Conservation (phyloP, 2,329 filamentous ascomycete genomes). For the Neofusicoccum kwambonambiense region DNA sequence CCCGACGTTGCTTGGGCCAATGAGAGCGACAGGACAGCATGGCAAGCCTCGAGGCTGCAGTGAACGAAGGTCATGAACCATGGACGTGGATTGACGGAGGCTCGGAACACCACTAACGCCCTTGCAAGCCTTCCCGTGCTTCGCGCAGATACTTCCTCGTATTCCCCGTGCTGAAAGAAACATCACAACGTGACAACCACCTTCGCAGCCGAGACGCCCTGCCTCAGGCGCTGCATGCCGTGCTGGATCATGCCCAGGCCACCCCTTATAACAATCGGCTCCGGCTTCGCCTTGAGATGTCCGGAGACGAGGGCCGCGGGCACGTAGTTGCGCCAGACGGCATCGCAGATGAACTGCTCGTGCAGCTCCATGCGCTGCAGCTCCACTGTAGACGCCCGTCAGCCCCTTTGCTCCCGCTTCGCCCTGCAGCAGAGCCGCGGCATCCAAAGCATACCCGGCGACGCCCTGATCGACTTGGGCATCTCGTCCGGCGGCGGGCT, state of each 20-base stretch:
- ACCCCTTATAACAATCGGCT: slow-evolving; percentile 27
- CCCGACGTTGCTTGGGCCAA: too few relatives aligned
- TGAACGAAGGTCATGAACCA: too few relatives aligned
- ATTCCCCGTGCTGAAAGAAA: neutral
- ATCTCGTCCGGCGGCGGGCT: neutral
- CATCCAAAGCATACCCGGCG: neutral
- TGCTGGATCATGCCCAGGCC: slow-evolving; percentile 31
- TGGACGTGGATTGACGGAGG: too few relatives aligned
- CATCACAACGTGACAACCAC: slow-evolving; percentile 29
- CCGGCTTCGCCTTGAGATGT: neutral
- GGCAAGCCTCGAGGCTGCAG: too few relatives aligned
- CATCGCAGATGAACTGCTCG: neutral
- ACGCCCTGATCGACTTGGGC: neutral
- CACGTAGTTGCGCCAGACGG: neutral
- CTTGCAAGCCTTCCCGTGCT: too few relatives aligned
- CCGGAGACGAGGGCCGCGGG: neutral
- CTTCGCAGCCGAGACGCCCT: slow-evolving; percentile 36
- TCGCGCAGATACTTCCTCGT: too few relatives aligned
- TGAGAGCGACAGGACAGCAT: too few relatives aligned
- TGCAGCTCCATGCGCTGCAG: neutral
- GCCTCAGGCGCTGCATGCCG: slow-evolving; percentile 29
- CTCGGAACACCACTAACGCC: too few relatives aligned
- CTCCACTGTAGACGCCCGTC: neutral
- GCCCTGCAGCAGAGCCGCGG: too few relatives aligned
- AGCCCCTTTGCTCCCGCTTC: too few relatives aligned